A percentile compares a stretch with the other conserved stretches of the same genome.
These are phyloP conservation scores for Aquilaria agallochum DNA, from an alignment of 441 rosid species.

Conservation along the genomic window DNA sequence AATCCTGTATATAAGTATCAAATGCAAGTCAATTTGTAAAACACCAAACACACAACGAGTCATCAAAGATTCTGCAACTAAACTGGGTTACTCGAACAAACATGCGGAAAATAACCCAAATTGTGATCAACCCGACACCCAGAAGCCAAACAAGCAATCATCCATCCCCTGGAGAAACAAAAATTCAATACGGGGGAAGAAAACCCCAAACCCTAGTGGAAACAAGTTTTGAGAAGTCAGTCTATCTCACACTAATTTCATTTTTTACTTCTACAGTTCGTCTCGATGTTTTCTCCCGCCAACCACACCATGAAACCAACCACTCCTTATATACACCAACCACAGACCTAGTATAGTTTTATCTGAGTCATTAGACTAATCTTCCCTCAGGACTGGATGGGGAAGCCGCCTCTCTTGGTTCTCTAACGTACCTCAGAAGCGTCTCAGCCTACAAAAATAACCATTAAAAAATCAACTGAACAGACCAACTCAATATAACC, in stretches of 20 bases:
- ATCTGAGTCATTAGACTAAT: conserved; percentile 11
- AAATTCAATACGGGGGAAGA: conserved; percentile 5
- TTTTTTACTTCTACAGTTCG: conserved; percentile 14
- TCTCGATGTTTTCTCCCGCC: conserved; percentile 20
- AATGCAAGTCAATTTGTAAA: conserved; percentile 14
- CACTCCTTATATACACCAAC: conserved; percentile 47
- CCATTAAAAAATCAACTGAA: not conserved
- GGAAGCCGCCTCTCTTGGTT: conserved; percentile 69
- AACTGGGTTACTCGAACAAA: conserved; percentile 30
- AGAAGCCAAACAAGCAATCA: conserved; percentile 12
- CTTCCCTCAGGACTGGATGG: conserved; percentile 48
- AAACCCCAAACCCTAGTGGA: conserved; percentile 20
- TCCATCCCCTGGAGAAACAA: conserved; percentile 15
- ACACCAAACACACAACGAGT: conserved; percentile 16
- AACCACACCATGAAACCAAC: conserved; percentile 51
- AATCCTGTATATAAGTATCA: conserved; percentile 1
- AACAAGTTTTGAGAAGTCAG: conserved; percentile 31
- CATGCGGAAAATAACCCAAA: conserved; percentile 28
- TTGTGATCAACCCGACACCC: conserved; percentile 13
- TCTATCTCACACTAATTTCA: conserved; percentile 23
- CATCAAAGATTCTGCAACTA: conserved; percentile 3
- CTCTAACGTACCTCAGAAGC: conserved; percentile 78
- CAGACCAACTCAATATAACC: too few relatives aligned
- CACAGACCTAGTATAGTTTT: conserved; percentile 19
- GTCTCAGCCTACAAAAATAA: conserved; percentile 71